Base-by-base conservation (phyloP, 2,329 filamentous ascomycete species). In the Arthrobotrys conoides region DNA sequence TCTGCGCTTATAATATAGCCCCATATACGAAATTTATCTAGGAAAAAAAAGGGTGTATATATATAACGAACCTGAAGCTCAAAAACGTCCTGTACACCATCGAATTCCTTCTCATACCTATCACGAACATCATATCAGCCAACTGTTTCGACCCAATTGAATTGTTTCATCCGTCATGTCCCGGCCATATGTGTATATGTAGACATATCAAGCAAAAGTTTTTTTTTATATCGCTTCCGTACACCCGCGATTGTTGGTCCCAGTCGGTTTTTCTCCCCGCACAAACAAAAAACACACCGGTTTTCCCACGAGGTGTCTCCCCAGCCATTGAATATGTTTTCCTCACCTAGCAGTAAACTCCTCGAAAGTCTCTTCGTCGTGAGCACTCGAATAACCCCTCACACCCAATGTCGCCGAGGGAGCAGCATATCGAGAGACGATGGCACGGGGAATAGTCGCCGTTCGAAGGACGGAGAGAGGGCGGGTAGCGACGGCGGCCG, bases 61-160 rank as follows among this genome's bases (percentile, higher is more conserved):
- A 46, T 36, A 44, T 44, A 78, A 85, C 89, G 84, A 91, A 97
- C 94, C 93, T 97, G 94, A 84, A 99, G 93, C 91, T 99, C 96
- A 86, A 99, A 99, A 84, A 98, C 95, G 88, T 99, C 96, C 87
- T 98, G 93, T 82, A 99, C 96, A 84, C 87, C 87, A 81, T 99
- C 95, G 85, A 99, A 99, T 88, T 99, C 96, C 90, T 97, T 97
- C 90, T 99, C 96, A 85, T 97, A 99, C 88, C 96, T 99, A 79
- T 27, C 44, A 41, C 12, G 22, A 12, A 10, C 48, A 16, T 30
- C 33, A 57, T 69, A 71, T 76, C 48, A 69, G 68, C 53, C 63
- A 57, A 20, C 48, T 16, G 16, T 8, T 61, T 10, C 36, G 33
- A 22, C 24, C 18, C 44, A 61, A 65, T 55, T 57, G 66, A 41